Base-by-base conservation (phyloP, 345 rosid species). In the Eucalyptus shirleyi region DNA sequence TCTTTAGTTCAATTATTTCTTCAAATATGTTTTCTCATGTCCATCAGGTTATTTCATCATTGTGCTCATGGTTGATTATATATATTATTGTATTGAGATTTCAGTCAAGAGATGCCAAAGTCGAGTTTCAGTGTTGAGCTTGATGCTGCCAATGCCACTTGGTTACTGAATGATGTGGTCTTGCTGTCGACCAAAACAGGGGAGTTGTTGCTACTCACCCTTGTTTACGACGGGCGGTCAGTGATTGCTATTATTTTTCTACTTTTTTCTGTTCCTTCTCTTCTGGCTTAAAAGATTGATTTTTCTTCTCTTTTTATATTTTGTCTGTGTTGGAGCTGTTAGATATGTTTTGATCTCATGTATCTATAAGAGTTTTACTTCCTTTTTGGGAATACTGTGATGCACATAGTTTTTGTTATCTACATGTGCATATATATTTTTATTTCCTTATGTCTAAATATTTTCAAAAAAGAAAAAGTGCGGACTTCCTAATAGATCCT, bases 211-310 rank as follows among this genome's bases (percentile, higher is more conserved):
- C 94, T 98, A 62, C 93, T 98, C 92, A 95, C 96, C 86, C 97
- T 98, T 93, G 95, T 97, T 92, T 98, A 96, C 94, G 98, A 97
- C 92, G 99, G 99, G 88, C 95, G 99, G 99, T 97, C 91, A 88
- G 90, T 86, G 26, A 80, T 87, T 88, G 59, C 47, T 81, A 45
- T 80, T 53, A 37, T 60, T 77, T 86, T 83, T 56, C 9, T 49
- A 42, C 53, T 51, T 80, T 30, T 51, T 87, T 16, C 40, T 59
- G 67, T 60, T 85, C 24, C 55, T 60, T 85, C 56, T 45, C 77
- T 37, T 51, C 49, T 18, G 42, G 32, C 16, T 51, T 69, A 87
- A n/a, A 40, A 77, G 85, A 6, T 77, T 23, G 28, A 40, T 77
- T 21, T 50, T 18, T 30, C 26, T 26, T 88, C 51, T 77, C 85